Evolutionary conservation across 768 basidiomycete genomes (phyloP).

Genomic region (Boletus sensibilis): DNA sequence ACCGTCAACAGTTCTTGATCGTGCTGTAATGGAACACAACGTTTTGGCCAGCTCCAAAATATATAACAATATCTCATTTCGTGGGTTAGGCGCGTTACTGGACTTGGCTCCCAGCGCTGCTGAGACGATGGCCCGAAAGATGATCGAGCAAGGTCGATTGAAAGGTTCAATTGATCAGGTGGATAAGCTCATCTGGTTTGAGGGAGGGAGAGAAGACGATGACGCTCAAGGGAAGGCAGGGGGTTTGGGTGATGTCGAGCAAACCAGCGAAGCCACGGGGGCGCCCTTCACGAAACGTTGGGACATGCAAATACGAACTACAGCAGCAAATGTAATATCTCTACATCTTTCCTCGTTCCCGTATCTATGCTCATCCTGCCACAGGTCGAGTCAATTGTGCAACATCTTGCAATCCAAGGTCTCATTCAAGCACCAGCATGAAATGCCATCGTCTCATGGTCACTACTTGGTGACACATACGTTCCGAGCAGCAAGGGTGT

Average conservation of each 20-base stretch:
- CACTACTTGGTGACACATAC: conserved; percentile 12
- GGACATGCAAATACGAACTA: conserved; percentile 91
- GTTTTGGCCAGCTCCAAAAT: conserved; percentile 94
- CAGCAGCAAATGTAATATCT: conserved; percentile 74
- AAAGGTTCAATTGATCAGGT: conserved; percentile 96
- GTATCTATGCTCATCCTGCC: conserved; percentile 1
- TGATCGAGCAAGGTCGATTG: conserved; percentile 97
- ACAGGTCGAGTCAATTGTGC: conserved; percentile 86
- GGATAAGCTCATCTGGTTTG: conserved; percentile 91
- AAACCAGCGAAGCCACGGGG: conserved; percentile 83
- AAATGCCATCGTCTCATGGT: conserved; percentile 10
- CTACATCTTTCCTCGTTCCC: neutral
- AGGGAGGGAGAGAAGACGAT: conserved; percentile 81
- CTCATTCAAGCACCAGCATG: conserved; percentile 44
- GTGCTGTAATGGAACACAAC: conserved; percentile 99
- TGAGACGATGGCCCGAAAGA: conserved; percentile 95
- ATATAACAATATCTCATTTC: conserved; percentile 96
- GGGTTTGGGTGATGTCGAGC: conserved; percentile 84
- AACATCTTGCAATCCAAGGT: conserved; percentile 71
- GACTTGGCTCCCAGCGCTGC: conserved; percentile 90
- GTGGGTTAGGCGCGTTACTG: conserved; percentile 86
- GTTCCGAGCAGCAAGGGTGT: conserved; percentile 20
- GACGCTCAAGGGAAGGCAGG: conserved; percentile 94
- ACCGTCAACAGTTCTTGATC: conserved; percentile 92
- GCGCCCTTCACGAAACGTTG: conserved; percentile 91